Conservation (phyloP, 805 yeast genomes). For the Sungouiella blattae region DNA sequence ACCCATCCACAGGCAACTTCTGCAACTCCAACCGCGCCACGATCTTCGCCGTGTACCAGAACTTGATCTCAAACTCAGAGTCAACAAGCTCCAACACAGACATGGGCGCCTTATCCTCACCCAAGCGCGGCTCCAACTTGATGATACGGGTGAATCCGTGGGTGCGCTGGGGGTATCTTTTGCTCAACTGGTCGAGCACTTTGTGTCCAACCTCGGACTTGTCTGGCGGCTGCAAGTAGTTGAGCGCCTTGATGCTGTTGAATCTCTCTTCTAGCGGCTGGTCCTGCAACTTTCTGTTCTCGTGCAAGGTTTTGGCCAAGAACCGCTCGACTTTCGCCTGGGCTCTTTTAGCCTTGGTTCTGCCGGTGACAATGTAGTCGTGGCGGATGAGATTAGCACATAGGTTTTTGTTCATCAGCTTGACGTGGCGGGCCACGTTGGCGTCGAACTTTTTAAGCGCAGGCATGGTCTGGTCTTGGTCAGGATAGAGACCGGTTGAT, state of each 20-base stretch:
- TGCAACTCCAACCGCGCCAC: conserved; percentile 78
- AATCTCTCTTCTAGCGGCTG: conserved; percentile 14
- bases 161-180: conserved; percentile 57
- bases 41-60: conserved; percentile 74
- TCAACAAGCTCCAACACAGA: conserved; percentile 85
- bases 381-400: conserved; percentile 43
- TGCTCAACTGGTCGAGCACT: conserved; percentile 59
- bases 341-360: conserved; percentile 43
- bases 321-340: conserved; percentile 39
- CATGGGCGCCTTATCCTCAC: conserved; percentile 85
- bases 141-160: conserved; percentile 88
- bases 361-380: conserved; percentile 41
- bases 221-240: conserved; percentile 26
- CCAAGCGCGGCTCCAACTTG: conserved; percentile 77
- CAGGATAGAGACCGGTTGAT: not conserved
- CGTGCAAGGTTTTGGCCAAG: conserved; percentile 28
- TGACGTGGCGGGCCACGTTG: conserved; percentile 40
- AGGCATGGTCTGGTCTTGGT: conserved; percentile 26
- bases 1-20: conserved; percentile 45
- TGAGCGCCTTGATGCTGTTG: conserved; percentile 16
- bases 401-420: conserved; percentile 43
- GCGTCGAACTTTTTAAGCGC: conserved; percentile 40
- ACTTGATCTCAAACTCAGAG: conserved; percentile 56
- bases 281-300: conserved; percentile 18
- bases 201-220: conserved; percentile 41